These are phyloP conservation scores for Astragalus membranaceus DNA, from an alignment of 306 rosid genomes.

Conservation along the genomic window DNA sequence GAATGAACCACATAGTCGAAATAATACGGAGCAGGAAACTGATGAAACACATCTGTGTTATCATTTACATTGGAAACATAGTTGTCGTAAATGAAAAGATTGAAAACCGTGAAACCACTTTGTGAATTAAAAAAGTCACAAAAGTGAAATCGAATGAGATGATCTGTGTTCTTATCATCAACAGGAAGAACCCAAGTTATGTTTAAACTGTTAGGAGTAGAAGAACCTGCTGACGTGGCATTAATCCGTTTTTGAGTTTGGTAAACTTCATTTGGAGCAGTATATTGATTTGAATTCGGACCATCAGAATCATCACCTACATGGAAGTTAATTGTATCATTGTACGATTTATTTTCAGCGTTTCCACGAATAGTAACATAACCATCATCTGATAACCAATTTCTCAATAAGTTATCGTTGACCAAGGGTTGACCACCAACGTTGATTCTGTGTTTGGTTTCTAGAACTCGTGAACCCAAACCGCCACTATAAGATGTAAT, in stretches of 20 bases:
- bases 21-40: constrained; percentile 8
- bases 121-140: not conserved
- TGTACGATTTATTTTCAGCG: not conserved
- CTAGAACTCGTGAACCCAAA: constrained; percentile 17
- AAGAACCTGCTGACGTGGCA: not conserved
- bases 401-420: constrained; percentile 10
- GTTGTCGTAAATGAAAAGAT: not conserved
- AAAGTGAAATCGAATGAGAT: constrained; percentile 36
- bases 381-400: constrained; percentile 29
- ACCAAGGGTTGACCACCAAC: constrained; percentile 4
- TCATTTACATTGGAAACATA: accelerated
- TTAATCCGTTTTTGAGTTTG: not conserved
- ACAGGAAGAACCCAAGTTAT: constrained; percentile 31
- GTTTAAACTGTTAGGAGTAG: not conserved
- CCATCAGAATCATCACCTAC: not conserved
- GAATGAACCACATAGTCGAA: constrained; percentile 31
- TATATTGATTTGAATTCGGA: not conserved
- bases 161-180: constrained; percentile 8
- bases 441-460: constrained; percentile 26
- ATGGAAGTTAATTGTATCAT: accelerated
- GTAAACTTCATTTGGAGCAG: constrained; percentile 18
- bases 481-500: accelerated
- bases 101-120: accelerated
- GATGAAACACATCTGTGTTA: accelerated
- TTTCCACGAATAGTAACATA: not conserved